Conservation (phyloP, 805 yeast species). For the Helenozyma baotianmanensis region DNA sequence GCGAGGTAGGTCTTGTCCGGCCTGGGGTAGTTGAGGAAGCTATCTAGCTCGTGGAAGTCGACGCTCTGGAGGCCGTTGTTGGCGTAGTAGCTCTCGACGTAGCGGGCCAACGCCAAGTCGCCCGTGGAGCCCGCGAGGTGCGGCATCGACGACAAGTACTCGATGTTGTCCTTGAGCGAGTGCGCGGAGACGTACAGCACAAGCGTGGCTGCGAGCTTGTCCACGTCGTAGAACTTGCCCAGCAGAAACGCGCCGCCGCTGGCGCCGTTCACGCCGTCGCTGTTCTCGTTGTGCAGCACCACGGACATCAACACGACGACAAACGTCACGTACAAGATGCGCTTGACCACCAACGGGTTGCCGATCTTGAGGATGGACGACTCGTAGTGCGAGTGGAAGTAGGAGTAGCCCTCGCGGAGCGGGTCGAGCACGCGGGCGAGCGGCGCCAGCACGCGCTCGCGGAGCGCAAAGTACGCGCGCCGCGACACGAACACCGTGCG, state of each 20-base stretch:
- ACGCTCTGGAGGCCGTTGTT: slow-evolving; percentile 52
- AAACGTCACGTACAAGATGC: slow-evolving; percentile 66
- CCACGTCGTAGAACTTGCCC: slow-evolving; percentile 64
- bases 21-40: slow-evolving; percentile 64
- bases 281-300: slow-evolving; percentile 53
- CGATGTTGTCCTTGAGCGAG: slow-evolving; percentile 59
- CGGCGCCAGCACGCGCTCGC: slow-evolving; percentile 36
- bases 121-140: slow-evolving; percentile 89
- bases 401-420: slow-evolving; percentile 43
- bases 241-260: slow-evolving; percentile 38
- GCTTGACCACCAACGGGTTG: slow-evolving; percentile 76
- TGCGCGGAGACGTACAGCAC: slow-evolving; percentile 48
- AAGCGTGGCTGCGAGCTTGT: slow-evolving; percentile 46
- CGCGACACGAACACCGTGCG: slow-evolving; percentile 37
- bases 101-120: slow-evolving; percentile 66
- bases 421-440: slow-evolving; percentile 47
- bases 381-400: slow-evolving; percentile 47
- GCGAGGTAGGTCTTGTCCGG: slow-evolving; percentile 25
- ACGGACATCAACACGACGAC: slow-evolving; percentile 56
- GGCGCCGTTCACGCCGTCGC: slow-evolving; percentile 34
- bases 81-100: slow-evolving; percentile 54
- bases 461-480: slow-evolving; percentile 33
- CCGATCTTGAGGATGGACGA: slow-evolving; percentile 61
- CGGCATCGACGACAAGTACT: slow-evolving; percentile 74
- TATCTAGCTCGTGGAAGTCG: slow-evolving; percentile 47